Conservation (phyloP, 495 filamentous ascomycete genomes). For the Lentithecium fluviatile region DNA sequence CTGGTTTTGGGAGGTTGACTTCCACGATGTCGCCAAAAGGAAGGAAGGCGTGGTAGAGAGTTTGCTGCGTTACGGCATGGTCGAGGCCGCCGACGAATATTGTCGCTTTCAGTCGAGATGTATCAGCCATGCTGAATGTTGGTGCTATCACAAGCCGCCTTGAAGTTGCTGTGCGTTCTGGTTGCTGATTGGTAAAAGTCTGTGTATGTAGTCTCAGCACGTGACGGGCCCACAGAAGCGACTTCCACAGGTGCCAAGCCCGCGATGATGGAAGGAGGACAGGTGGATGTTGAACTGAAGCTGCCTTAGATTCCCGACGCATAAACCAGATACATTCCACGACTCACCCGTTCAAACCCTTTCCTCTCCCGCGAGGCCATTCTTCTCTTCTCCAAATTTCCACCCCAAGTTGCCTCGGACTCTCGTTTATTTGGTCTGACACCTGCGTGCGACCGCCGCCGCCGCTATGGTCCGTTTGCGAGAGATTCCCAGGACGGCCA, state of each 20-base stretch:
- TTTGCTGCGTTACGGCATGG: conserved; percentile 67
- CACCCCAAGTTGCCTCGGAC: conserved; percentile 29
- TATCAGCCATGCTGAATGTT: conserved; percentile 65
- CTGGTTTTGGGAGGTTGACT: conserved; percentile 83
- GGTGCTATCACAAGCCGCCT: background rate
- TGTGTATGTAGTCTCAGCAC: conserved; percentile 1
- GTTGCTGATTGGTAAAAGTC: conserved; percentile 17
- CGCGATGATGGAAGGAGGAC: conserved; percentile 26
- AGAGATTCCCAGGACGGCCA: conserved; percentile 93
- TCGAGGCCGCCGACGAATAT: conserved; percentile 90
- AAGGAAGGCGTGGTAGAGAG: conserved; percentile 85
- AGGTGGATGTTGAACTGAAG: conserved; percentile 16
- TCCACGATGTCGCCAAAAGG: conserved; percentile 94
- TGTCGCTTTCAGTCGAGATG: conserved; percentile 80
- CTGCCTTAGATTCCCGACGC: background rate
- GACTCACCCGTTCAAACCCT: conserved; percentile 1
- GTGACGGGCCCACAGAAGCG: conserved; percentile 10
- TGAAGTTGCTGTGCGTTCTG: conserved; percentile 5
- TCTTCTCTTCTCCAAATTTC: conserved; percentile 29
- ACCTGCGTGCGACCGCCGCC: conserved; percentile 42
- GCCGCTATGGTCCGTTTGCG: conserved; percentile 85
- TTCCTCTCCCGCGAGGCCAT: background rate
- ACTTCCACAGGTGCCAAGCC: conserved; percentile 6
- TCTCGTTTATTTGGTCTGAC: conserved; percentile 34
- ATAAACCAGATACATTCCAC: conserved; percentile 8